Conservation (phyloP, 305 asterid genomes). For the Rubia occidens region DNA sequence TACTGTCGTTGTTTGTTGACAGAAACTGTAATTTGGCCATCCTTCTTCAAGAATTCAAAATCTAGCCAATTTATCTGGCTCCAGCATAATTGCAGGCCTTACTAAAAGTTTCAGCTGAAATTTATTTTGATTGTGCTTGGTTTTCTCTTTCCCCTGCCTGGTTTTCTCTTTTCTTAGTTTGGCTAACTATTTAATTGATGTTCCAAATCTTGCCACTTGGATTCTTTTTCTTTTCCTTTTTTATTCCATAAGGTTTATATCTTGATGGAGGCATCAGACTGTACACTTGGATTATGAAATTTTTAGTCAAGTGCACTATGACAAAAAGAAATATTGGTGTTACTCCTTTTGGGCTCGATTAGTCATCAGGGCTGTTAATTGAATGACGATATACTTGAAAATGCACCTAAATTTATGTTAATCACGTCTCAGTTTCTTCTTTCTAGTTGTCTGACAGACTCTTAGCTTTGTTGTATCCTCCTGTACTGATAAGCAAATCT, state of each 20-base stretch:
- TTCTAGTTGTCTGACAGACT: neutral
- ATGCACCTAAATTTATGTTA: neutral
- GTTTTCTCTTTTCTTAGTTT: neutral
- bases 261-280: neutral
- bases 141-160: neutral
- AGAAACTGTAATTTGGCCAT: neutral
- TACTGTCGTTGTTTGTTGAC: neutral
- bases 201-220: neutral
- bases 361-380: neutral
- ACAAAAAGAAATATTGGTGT: neutral
- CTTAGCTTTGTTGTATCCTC: neutral
- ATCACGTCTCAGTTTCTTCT: neutral
- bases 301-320: neutral
- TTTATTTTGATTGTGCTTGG: neutral
- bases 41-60: neutral
- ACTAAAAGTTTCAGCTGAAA: neutral
- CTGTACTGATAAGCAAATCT: neutral
- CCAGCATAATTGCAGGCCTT: neutral
- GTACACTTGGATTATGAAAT: neutral
- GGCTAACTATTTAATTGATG: neutral
- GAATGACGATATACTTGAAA: neutral
- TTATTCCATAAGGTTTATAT: neutral
- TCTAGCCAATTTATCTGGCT: neutral
- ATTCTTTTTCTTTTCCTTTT: neutral
- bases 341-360: neutral